phyloP scores from a whole-genome alignment of 257 asterid genomes.

The Salvia hispanica region DNA sequence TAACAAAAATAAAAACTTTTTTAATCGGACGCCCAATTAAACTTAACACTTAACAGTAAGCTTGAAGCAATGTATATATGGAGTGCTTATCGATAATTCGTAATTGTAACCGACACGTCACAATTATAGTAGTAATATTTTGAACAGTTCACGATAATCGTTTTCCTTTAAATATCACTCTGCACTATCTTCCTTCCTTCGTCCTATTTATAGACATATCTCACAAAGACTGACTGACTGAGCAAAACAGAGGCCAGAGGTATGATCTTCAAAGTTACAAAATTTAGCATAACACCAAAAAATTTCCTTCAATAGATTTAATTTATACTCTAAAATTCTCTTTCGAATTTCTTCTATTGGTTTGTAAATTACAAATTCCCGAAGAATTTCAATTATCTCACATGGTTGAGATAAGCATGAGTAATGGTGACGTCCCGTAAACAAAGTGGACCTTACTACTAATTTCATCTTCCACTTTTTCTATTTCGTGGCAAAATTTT shows the following conservation, averaged over 20 bases:
- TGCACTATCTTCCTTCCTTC: neutral
- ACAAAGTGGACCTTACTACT: conserved; percentile 24
- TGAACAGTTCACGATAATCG: neutral
- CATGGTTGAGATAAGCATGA: conserved; percentile 30
- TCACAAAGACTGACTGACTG: neutral
- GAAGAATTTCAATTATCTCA: neutral
- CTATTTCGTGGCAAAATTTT: conserved; percentile 19
- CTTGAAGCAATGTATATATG: neutral
- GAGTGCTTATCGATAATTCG: neutral
- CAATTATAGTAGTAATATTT: neutral
- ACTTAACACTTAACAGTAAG: neutral
- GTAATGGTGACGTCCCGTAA: conserved; percentile 29
- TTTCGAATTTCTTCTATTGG: neutral
- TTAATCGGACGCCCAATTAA: neutral
- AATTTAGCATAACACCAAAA: neutral
- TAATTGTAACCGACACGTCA: conserved; percentile 1
- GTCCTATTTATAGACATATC: neutral
- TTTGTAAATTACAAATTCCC: neutral
- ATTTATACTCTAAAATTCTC: neutral
- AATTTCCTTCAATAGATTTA: neutral
- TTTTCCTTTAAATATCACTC: neutral
- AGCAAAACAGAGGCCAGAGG: neutral
- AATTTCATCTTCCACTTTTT: conserved; percentile 22
- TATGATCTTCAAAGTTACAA: neutral
- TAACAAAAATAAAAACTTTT: neutral